Evolutionary conservation across 108 stramenopile genomes (phyloP), one percentile per base, ranked within the genome.

Genomic region (Fistulifera pelliculosa): DNA sequence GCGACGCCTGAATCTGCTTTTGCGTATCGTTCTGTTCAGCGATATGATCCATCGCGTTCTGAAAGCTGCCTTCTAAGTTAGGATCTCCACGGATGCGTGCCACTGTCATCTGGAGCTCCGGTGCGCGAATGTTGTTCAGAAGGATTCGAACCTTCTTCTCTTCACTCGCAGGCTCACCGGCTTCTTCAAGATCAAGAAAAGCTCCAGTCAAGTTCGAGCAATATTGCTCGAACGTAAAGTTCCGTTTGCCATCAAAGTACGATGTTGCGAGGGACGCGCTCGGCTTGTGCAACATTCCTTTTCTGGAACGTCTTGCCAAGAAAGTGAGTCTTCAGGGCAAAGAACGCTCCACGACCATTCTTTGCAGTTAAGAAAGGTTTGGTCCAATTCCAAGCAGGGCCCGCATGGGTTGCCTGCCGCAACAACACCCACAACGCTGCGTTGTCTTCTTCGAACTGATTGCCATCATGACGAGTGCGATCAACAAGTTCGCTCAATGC

Each of bases 291-390:
- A 14, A 40, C 35, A 2, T 40, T 31, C n/a, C 10, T 19, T 11
- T 27, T 24, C 16, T 38, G 31, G 19, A 11, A 52, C 27, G 51
- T 23, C 7, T 15, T 12, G 4, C 69, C 69, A 16, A 51, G 39
- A 38, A 45, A 56, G 11, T 70, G 65, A 1, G 8, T 13, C 21
- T 40, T 52, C 11, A 69, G 12, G 2, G 74, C 65, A 25, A 66
- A 21, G 28, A 26, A 71, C 15, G 74, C 69, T 13, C 8, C 52
- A 12, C 69, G 43, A 3, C 69, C 74, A 64, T 71, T 42, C 1
- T 31, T 23, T 5, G 47, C 21, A 5, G 54, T 38, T 4, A 28
- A 18, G 40, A 53, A 52, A 15, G 47, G 18, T 21, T 40, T 38
- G 28, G 65, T 43, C 27, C 49, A 60, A 16, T 22, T 52, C 65